A percentile compares a stretch with the other conserved stretches of the same genome.
Conservation (phyloP, 306 rosid genomes). For the Amphicarpaea edgeworthii region DNA sequence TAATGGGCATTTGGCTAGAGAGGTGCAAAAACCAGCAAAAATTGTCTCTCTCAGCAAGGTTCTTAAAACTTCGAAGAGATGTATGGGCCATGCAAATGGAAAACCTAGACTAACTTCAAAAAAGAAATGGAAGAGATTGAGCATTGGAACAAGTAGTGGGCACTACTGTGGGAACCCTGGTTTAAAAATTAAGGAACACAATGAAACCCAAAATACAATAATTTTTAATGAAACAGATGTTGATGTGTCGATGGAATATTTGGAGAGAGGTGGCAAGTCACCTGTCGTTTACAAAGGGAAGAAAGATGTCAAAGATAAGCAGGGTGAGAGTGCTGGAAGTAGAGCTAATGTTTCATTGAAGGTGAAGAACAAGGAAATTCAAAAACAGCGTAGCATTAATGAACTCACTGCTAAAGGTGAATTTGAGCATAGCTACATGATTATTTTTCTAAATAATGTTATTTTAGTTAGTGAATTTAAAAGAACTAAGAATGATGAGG, state of each 20-base stretch:
- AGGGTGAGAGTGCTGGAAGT: slow-evolving; percentile 38
- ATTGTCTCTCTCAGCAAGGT: slow-evolving; percentile 63
- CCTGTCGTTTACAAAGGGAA: slow-evolving; percentile 41
- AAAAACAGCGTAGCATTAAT: slow-evolving; percentile 68
- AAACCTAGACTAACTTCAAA: slow-evolving; percentile 43
- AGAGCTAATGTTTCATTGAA: slow-evolving; percentile 44
- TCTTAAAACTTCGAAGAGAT: slow-evolving; percentile 57
- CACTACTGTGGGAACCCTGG: slow-evolving; percentile 37
- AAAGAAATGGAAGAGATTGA: slow-evolving; percentile 49
- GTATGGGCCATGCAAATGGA: slow-evolving; percentile 46
- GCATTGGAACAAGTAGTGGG: slow-evolving; percentile 33
- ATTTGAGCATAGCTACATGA: background rate
- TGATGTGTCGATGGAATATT: slow-evolving; percentile 41
- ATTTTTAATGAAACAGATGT: slow-evolving; percentile 38
- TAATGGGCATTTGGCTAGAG: slow-evolving; percentile 42
- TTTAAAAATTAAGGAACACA: slow-evolving; percentile 41
- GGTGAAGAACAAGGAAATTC: slow-evolving; percentile 58
- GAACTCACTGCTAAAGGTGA: slow-evolving; percentile 69
- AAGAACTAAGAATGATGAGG: background rate
- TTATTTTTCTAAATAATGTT: slow-evolving; percentile 7
- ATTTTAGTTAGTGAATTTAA: background rate
- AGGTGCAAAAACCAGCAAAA: slow-evolving; percentile 58
- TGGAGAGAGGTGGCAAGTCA: slow-evolving; percentile 38
- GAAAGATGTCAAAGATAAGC: slow-evolving; percentile 45
- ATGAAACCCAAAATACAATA: slow-evolving; percentile 27